phyloP scores from a whole-genome alignment of 345 rosid genomes.

The Anastatica hierochuntica region DNA sequence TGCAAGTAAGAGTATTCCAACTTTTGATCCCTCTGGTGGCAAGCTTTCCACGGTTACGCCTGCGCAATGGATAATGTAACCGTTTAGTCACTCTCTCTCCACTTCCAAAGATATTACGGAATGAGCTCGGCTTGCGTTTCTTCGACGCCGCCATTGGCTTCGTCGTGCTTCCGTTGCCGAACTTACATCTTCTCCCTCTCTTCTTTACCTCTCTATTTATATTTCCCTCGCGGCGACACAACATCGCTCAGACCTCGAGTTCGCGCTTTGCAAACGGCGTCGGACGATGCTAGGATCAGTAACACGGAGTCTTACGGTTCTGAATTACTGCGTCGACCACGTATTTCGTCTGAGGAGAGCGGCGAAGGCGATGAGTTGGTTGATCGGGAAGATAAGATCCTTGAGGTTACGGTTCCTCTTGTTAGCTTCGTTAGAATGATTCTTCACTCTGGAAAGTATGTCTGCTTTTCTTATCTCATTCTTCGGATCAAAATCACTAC shows the following conservation, averaged over 20 bases:
- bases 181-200: conserved; percentile 23
- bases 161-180: conserved; percentile 26
- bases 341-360: conserved; percentile 28
- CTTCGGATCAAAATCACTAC: neutral
- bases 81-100: too few relatives aligned
- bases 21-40: too few relatives aligned
- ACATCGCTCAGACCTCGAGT: conserved; percentile 22
- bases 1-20: too few relatives aligned
- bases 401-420: conserved; percentile 88
- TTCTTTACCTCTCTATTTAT: conserved; percentile 35
- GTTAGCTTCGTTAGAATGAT: conserved; percentile 87
- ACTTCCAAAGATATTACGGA: too few relatives aligned
- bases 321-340: conserved; percentile 47
- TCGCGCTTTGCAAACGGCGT: conserved; percentile 42
- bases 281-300: conserved; percentile 40
- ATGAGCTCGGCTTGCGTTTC: conserved; percentile 39
- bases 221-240: conserved; percentile 28
- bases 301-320: conserved; percentile 36
- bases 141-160: too few relatives aligned
- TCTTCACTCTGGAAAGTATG: conserved; percentile 78
- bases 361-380: conserved; percentile 31
- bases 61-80: too few relatives aligned
- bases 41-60: too few relatives aligned
- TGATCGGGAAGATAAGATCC: conserved; percentile 70
- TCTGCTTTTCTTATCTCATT: neutral